phyloP scores from a whole-genome alignment of 2,329 filamentous ascomycete genomes.

The Bipolaris gigantea region DNA sequence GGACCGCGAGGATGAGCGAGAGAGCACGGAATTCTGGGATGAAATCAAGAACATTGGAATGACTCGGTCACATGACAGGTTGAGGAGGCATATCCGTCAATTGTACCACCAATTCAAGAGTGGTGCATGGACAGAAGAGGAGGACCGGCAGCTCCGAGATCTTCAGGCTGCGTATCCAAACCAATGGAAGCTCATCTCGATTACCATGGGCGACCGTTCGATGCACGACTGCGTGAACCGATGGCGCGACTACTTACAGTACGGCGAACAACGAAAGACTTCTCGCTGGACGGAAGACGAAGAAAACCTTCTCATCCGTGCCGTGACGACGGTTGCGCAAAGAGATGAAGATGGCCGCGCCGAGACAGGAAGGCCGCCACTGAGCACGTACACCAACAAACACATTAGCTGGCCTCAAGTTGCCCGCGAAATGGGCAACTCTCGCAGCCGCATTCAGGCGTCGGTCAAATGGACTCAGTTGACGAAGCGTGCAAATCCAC shows the following conservation, averaged over 20 bases:
- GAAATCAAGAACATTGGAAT: constrained; percentile 37
- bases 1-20: constrained; percentile 8
- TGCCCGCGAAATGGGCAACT: constrained; percentile 63
- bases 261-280: constrained; percentile 56
- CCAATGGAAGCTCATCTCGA: constrained; percentile 65
- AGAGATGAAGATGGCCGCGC: constrained; percentile 48
- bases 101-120: constrained; percentile 67
- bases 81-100: constrained; percentile 57
- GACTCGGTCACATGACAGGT: constrained; percentile 35
- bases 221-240: constrained; percentile 69
- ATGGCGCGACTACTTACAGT: constrained; percentile 68
- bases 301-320: constrained; percentile 56
- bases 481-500: constrained; percentile 12
- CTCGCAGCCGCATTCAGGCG: constrained; percentile 68
- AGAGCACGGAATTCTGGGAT: constrained; percentile 35
- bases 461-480: constrained; percentile 64
- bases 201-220: constrained; percentile 63
- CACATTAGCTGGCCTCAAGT: constrained; percentile 68
- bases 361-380: constrained; percentile 19
- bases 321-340: constrained; percentile 57
- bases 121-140: constrained; percentile 63
- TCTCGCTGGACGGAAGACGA: constrained; percentile 65
- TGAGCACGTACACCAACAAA: constrained; percentile 51
- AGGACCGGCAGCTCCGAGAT: constrained; percentile 58
- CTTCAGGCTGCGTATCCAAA: constrained; percentile 54